Evolutionary conservation across 2,329 filamentous ascomycete genomes (phyloP).

Genomic region (Dothideomycetes sp.): DNA sequence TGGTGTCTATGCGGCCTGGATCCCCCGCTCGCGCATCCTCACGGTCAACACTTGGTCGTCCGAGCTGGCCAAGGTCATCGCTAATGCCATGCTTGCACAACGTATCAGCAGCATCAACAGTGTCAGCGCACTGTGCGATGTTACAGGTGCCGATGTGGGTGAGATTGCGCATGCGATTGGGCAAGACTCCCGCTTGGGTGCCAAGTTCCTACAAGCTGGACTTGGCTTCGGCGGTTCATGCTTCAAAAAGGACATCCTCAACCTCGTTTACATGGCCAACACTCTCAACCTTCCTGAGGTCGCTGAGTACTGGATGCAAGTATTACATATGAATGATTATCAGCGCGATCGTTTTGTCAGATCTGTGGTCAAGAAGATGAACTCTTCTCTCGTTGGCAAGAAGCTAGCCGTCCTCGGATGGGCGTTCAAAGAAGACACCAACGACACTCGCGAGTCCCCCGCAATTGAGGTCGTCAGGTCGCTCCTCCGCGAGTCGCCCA

Average conservation of each 20-base stretch:
- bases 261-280: slow-evolving; percentile 64
- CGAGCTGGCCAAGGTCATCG: slow-evolving; percentile 66
- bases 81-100: slow-evolving; percentile 71
- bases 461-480: slow-evolving; percentile 58
- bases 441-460: slow-evolving; percentile 61
- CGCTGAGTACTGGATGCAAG: slow-evolving; percentile 63
- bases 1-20: slow-evolving; percentile 61
- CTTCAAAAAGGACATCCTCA: slow-evolving; percentile 70
- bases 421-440: slow-evolving; percentile 70
- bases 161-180: slow-evolving; percentile 48
- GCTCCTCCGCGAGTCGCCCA: slow-evolving; percentile 51
- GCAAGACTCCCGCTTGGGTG: slow-evolving; percentile 60
- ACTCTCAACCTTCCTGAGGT: slow-evolving; percentile 60
- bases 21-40: slow-evolving; percentile 56
- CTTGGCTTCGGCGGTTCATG: slow-evolving; percentile 72
- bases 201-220: slow-evolving; percentile 62
- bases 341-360: slow-evolving; percentile 59
- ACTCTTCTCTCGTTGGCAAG: slow-evolving; percentile 59
- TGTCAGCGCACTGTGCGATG: slow-evolving; percentile 67
- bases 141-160: slow-evolving; percentile 63
- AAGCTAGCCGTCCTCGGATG: slow-evolving; percentile 64
- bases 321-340: slow-evolving; percentile 66
- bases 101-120: slow-evolving; percentile 73
- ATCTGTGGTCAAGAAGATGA: slow-evolving; percentile 55
- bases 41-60: slow-evolving; percentile 68